Evolutionary conservation across 2,329 filamentous ascomycete genomes (phyloP).

Genomic region (Clarireedia homoeocarpa): DNA sequence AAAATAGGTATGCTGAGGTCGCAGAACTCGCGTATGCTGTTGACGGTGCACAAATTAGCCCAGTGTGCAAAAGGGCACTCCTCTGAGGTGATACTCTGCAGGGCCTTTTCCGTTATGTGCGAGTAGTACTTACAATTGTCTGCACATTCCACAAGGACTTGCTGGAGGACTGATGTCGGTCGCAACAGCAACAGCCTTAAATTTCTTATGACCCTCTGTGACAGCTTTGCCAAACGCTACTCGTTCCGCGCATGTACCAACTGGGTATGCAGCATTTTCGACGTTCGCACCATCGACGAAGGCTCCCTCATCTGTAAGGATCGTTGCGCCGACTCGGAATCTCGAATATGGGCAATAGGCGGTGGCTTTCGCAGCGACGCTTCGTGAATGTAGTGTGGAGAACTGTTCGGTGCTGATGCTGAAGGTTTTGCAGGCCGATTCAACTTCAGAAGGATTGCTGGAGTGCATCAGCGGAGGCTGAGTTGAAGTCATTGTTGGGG

Average conservation of each 20-base stretch:
- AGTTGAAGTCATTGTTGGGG: background rate
- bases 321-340: constrained; percentile 80
- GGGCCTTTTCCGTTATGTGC: background rate
- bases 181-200: constrained; percentile 77
- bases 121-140: constrained; percentile 64
- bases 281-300: constrained; percentile 67
- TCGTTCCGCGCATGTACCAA: constrained; percentile 91
- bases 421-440: constrained; percentile 25
- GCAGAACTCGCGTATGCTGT: constrained; percentile 70
- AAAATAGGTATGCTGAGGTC: constrained; percentile 65
- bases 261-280: constrained; percentile 85
- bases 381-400: constrained; percentile 54
- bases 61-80: too few relatives aligned
- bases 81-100: too few relatives aligned
- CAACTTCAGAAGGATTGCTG: background rate
- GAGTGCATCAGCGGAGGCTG: background rate
- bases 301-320: constrained; percentile 54
- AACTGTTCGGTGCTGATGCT: constrained; percentile 57
- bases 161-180: constrained; percentile 66
- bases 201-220: constrained; percentile 37
- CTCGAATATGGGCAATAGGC: constrained; percentile 67
- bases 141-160: constrained; percentile 90
- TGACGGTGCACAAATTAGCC: background rate
- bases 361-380: constrained; percentile 63
- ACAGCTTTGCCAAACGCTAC: constrained; percentile 82